Conservation (phyloP, 148 eudicot species). For the Rhododendron henanense region DNA sequence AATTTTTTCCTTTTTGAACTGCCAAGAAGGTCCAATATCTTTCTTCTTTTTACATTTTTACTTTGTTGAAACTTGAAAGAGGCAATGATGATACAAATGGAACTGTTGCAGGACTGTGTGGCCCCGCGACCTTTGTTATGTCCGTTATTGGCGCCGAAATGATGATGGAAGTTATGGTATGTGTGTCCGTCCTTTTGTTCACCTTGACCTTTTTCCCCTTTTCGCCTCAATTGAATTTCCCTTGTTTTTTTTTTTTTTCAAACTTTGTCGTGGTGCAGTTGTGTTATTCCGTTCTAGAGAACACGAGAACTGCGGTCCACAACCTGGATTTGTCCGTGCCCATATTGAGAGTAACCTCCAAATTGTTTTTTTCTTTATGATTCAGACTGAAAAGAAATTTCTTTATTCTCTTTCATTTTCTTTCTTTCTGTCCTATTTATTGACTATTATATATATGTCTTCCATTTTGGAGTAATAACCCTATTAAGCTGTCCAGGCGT, state of each 20-base stretch:
- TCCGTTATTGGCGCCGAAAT: slow-evolving; percentile 99
- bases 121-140: slow-evolving; percentile 99
- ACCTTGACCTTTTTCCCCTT: slow-evolving; percentile 1
- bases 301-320: slow-evolving; percentile 91
- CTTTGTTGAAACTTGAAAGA: neutral
- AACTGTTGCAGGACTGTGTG: slow-evolving; percentile 70
- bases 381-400: neutral
- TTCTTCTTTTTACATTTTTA: neutral
- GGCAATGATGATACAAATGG: neutral
- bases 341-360: slow-evolving; percentile 80
- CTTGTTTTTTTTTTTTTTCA: neutral
- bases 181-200: slow-evolving; percentile 14
- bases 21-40: slow-evolving; percentile 5
- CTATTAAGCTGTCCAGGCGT: neutral
- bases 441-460: neutral
- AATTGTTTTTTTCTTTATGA: slow-evolving; percentile 21
- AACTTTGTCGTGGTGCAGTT: slow-evolving; percentile 52
- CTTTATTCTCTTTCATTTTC: neutral
- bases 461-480: neutral
- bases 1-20: neutral
- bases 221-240: slow-evolving; percentile 7
- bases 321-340: slow-evolving; percentile 98
- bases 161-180: slow-evolving; percentile 99
- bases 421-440: neutral
- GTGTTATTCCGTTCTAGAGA: slow-evolving; percentile 92